Evolutionary conservation across 164 flowering plant genomes (phyloP), one percentile per base, ranked within the genome.

Genomic region (Sedum album): DNA sequence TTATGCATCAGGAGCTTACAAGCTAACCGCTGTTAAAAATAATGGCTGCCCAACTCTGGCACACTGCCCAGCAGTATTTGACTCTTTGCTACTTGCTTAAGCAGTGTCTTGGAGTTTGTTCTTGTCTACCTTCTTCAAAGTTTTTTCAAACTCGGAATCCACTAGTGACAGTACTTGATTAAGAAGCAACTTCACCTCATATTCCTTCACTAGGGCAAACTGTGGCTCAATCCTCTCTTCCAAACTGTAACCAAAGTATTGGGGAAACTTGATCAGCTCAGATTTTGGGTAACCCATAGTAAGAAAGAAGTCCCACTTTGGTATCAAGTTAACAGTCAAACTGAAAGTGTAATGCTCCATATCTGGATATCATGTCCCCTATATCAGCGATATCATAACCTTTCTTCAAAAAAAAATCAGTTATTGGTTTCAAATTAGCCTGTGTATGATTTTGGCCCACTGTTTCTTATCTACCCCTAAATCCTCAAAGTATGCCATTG

Each of bases 261-360:
- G 97, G 35, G 97, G 97, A 72, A 91, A 91, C 53, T 89, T 91
- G 39, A 89, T 80, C 25, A 91, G 81, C 71, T 88, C 97, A 5
- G 88, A 76, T 49, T 65, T 78, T 18, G 89, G 77, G 68, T 88
- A 91, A 39, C 74, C 83, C 90, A 83, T 86, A 39, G 88, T 86
- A 20, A 41, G 46, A 9, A 41, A 41, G 15, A 41, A 41, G 1
- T 41, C 46, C 46, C 46, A 41, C 46, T 41, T 41, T 9, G 46
- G 46, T 7, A 41, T 41, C 46, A 41, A 41, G 10, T 41, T 41
- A 41, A 76, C 81, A 1, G 71, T 23, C 80, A 85, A 72, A 71
- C 86, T 85, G 69, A 82, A 82, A 39, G 96, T 83, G 71, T 38
- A 91, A 66, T 44, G 93, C 85, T 65, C 90, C 96, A 74, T 85